Base-by-base conservation (phyloP, 108 stramenopile species). In the Bacterosira constricta region DNA sequence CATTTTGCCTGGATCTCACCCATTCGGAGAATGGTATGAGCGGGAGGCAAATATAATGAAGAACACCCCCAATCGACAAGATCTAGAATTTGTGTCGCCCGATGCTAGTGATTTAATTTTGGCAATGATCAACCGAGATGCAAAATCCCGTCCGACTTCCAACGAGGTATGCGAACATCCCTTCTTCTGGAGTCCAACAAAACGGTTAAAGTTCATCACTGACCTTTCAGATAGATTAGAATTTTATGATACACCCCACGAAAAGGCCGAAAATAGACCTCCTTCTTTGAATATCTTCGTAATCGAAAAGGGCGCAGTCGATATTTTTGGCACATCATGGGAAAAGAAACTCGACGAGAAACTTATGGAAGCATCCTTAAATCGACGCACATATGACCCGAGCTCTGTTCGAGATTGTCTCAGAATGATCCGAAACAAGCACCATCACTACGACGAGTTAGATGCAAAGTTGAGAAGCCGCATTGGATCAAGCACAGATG, bases 11-110 rank as follows among this genome's bases (percentile, higher is more conserved):
- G 95, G 94, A 10, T 82, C 81, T 21, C 98, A 98, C 79, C 97
- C 98, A 13, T 98, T 96, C 68, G 98, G 97, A 55, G 91, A 96
- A 68, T 97, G 94, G 92, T 97, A 87, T 72, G 98, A 98, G 74
- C 83, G 97, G 1, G 97, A 97, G 77, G 89, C 89, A n/a, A 97
- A 98, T 41, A 96, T 98, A 30, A 88, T 97, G 84, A 86, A 85
- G 61, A 90, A 92, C 56, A 86, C 89, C 2, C 87, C 95, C 11
- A 65, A 71, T 29, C 72, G 80, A 20, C 80, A 77, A 1, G 85
- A 83, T 26, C 71, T 96, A 60, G 71, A 73, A 42, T 76, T 85
- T 52, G 72, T 92, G 20, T 86, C 90, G 12, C 62, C 68, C 8
- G 96, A 98, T 44, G 96, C 96, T 5, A 71, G 71, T 59, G 88